Evolutionary conservation across 371 early-diverging fungal species (phyloP).

Genomic region (Zopfochytrium polystomum): DNA sequence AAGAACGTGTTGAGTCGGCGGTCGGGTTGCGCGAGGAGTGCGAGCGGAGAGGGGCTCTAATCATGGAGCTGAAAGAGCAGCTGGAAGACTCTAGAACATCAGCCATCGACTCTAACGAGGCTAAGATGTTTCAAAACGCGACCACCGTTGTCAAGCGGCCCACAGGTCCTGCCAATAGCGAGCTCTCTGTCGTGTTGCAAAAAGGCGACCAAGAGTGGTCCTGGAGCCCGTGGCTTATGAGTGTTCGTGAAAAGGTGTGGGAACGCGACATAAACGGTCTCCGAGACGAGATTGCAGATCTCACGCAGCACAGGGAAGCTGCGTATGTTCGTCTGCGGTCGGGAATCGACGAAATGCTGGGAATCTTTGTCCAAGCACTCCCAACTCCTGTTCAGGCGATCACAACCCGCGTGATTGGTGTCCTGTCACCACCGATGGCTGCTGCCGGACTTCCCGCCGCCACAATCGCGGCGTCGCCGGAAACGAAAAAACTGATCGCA

Average conservation of each 20-base stretch:
- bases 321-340: constrained; percentile 24
- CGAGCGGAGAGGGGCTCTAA: constrained; percentile 9
- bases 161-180: neutral
- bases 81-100: constrained; percentile 28
- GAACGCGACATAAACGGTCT: constrained; percentile 35
- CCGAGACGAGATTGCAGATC: constrained; percentile 31
- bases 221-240: constrained; percentile 36
- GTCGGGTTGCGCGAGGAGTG: too few species aligned
- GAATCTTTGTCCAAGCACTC: constrained; percentile 7
- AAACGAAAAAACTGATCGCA: too few species aligned
- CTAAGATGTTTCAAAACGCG: neutral
- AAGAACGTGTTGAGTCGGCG: too few species aligned
- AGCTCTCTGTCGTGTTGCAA: neutral
- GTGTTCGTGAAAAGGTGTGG: constrained; percentile 28
- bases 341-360: constrained; percentile 20
- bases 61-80: constrained; percentile 31
- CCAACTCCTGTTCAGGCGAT: too few species aligned
- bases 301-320: constrained; percentile 19
- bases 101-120: neutral
- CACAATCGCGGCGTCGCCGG: too few species aligned
- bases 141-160: neutral
- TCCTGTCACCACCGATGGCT: too few species aligned
- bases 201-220: constrained; percentile 27
- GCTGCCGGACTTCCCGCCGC: too few species aligned
- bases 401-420: too few species aligned